Evolutionary conservation across 331 rosid species (phyloP).

Genomic region (Spiraea crenata): DNA sequence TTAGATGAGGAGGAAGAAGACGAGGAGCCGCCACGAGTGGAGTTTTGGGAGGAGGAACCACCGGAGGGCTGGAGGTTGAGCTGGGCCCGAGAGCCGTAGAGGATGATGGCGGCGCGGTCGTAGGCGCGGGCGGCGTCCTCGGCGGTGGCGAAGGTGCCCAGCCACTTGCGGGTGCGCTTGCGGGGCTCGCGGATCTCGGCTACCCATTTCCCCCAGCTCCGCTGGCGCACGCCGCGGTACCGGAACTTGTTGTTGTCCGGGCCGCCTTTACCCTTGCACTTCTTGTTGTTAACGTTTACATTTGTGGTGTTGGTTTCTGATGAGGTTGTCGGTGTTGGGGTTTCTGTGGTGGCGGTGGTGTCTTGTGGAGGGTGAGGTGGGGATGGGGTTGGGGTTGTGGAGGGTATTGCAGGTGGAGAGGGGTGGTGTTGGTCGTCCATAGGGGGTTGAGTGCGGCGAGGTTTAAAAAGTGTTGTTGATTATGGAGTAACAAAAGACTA

Average conservation of each 20-base stretch:
- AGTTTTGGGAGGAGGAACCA: conserved; percentile 25
- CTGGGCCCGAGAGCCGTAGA: conserved; percentile 83
- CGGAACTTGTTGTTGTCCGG: conserved; percentile 89
- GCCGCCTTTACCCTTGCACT: conserved; percentile 81
- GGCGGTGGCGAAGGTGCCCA: conserved; percentile 86
- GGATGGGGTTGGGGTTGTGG: conserved; percentile 11
- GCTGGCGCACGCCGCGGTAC: conserved; percentile 84
- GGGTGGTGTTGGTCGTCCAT: conserved; percentile 48
- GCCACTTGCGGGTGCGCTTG: conserved; percentile 61
- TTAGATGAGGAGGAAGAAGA: conserved; percentile 38
- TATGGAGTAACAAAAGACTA: conserved; percentile 20
- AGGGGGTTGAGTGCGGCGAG: conserved; percentile 23
- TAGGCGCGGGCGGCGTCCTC: conserved; percentile 94
- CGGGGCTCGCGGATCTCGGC: conserved; percentile 98
- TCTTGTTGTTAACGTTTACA: conserved; percentile 17
- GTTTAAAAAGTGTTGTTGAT: conserved; percentile 48
- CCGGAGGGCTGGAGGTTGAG: conserved; percentile 74
- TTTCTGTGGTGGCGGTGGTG: conserved; percentile 22
- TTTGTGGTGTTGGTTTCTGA: conserved; percentile 26
- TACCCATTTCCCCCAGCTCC: conserved; percentile 98
- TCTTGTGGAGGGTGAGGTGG: conserved; percentile 37
- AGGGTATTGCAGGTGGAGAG: conserved; percentile 1
- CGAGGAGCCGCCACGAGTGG: conserved; percentile 26
- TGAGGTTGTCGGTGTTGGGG: conserved; percentile 5
- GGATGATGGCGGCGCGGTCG: conserved; percentile 90